phyloP scores from a whole-genome alignment of 108 stramenopile genomes.

The Ochromonas danica region DNA sequence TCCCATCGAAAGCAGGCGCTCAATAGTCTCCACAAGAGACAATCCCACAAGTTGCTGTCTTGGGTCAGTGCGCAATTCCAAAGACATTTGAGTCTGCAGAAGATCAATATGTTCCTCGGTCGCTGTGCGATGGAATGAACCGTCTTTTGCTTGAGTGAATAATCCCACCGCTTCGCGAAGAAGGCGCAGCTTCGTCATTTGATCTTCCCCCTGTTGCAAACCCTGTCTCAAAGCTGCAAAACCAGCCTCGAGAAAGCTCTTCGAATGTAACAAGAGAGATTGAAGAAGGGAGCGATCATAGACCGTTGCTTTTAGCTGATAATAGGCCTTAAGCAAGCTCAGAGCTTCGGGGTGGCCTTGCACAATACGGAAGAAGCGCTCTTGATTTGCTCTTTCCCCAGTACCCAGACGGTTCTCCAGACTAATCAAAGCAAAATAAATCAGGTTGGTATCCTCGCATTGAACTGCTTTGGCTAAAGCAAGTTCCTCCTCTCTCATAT shows the following conservation, averaged over 20 bases:
- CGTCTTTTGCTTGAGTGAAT: not conserved
- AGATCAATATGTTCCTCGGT: slow-evolving; percentile 32
- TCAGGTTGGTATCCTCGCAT: slow-evolving; percentile 27
- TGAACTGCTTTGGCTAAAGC: slow-evolving; percentile 21
- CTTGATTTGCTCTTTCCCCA: not conserved
- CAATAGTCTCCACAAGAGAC: not conserved
- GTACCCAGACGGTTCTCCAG: slow-evolving; percentile 1
- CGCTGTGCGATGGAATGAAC: not conserved
- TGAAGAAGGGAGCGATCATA: slow-evolving; percentile 24
- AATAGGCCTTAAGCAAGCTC: slow-evolving; percentile 1
- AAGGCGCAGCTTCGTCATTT: not conserved
- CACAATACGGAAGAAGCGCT: slow-evolving; percentile 2
- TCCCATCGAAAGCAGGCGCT: not conserved
- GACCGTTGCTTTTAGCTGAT: not conserved
- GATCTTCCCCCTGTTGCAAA: not conserved
- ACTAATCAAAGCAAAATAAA: slow-evolving; percentile 22
- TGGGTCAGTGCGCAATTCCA: not conserved
- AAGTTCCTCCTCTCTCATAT: slow-evolving; percentile 30
- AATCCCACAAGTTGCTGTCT: not conserved
- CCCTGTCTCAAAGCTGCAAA: slow-evolving; percentile 3
- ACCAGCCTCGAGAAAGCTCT: slow-evolving; percentile 26
- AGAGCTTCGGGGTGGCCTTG: not conserved
- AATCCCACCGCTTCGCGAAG: not conserved
- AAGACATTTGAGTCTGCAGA: not conserved
- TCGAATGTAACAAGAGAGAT: not conserved